Percentiles rank a stretch among this genome's conserved stretches.
These are phyloP conservation scores for Peronospora destructor DNA, from an alignment of 352 stramenopile genomes.

Conservation along the genomic window DNA sequence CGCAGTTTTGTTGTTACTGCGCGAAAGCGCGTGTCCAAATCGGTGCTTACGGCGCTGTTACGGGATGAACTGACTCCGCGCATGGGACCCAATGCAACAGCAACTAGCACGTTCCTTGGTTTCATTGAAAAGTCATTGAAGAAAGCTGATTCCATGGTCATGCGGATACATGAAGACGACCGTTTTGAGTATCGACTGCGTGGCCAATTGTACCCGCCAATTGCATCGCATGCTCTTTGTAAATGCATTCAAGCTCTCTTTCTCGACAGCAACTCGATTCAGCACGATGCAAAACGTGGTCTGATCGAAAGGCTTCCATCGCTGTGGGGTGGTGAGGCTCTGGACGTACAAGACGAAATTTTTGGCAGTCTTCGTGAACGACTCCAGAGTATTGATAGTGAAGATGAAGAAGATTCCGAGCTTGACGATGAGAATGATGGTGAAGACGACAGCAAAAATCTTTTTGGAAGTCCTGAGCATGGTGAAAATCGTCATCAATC, in stretches of 20 bases:
- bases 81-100: conserved; percentile 44
- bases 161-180: conserved; percentile 53
- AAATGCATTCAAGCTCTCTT: conserved; percentile 68
- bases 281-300: conserved; percentile 68
- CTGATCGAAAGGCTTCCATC: conserved; percentile 67
- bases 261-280: conserved; percentile 77
- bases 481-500: conserved; percentile 1
- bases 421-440: conserved; percentile 38
- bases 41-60: conserved; percentile 52
- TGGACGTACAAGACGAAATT: conserved; percentile 60
- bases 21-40: conserved; percentile 74
- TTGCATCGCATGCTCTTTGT: conserved; percentile 57
- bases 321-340: conserved; percentile 56
- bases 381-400: conserved; percentile 34
- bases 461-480: conserved; percentile 21
- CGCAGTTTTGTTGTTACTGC: conserved; percentile 72
- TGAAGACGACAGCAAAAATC: conserved; percentile 35
- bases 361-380: conserved; percentile 37
- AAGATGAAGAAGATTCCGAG: conserved; percentile 48
- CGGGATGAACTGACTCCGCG: conserved; percentile 68
- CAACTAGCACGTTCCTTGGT: conserved; percentile 49
- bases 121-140: conserved; percentile 81
- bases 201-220: conserved; percentile 60
- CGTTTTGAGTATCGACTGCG: conserved; percentile 67
- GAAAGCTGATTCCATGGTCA: conserved; percentile 76